Evolutionary conservation across 352 stramenopile genomes (phyloP), one percentile per base, ranked within the genome.

Genomic region (Globisporangium sylvaticum): DNA sequence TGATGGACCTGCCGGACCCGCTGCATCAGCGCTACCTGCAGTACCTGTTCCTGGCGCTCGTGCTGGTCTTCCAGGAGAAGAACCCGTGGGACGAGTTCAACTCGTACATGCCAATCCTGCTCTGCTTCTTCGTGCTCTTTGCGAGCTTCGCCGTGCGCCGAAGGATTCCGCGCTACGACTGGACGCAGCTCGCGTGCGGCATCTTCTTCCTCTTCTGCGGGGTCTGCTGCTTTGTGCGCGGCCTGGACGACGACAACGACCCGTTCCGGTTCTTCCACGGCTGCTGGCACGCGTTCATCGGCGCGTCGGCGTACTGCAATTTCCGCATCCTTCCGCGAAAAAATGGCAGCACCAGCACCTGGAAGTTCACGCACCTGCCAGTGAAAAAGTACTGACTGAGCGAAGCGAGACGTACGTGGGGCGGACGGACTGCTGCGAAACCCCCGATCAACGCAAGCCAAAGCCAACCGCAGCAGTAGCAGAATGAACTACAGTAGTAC

Each of bases 231-330:
- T 93, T 92, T 56, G 60, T 83, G 10, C 76, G 77, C 18, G 85
- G 83, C 0, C 70, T 93, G 7, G 79, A 93, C 70, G 85, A 93
- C 68, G 77, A 87, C 65, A 83, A 77, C 27, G 85, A 93, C 54
- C 81, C 85, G 64, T 89, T 90, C 67, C 83, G 85, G 7, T 86
- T 93, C 72, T 93, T 91, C 65, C 85, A 93, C 71, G 85, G 85
- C 62, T 93, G 83, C 68, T 93, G 85, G 85, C 83, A 93, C 69
- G 83, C 69, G 37, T 92, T 91, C 59, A 72, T 92, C 27, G 85
- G 85, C 14, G 81, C 80, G 42, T 80, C 85, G 0, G 84, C 80
- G 15, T 92, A 89, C 62, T 88, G 79, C 66, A 92, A 93, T 76
- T 90, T 88, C 39, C 71, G 78, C 25, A 78, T 93, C 31, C 70